A percentile compares a stretch with the other conserved stretches of the same genome.
Conservation (phyloP, 2,329 filamentous ascomycete genomes). For the Pseudogymnoascus sp. region DNA sequence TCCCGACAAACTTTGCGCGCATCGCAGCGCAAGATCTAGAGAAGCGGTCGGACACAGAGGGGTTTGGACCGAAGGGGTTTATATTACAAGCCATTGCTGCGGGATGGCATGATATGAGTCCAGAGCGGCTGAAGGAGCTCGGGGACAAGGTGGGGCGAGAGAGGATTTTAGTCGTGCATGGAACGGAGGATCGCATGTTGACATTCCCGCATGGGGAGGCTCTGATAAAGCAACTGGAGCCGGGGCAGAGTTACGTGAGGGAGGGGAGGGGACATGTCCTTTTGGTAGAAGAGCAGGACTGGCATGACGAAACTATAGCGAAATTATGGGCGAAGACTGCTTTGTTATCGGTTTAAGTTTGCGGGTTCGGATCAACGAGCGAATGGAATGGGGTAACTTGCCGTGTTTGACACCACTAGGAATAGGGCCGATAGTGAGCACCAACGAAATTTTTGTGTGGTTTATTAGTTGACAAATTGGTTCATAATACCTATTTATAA, state of each 20-base stretch:
- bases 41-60: conserved; percentile 54
- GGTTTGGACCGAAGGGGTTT: conserved; percentile 60
- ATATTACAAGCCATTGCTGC: conserved; percentile 70
- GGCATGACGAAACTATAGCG: conserved; percentile 54
- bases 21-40: conserved; percentile 71
- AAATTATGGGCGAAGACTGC: conserved; percentile 27
- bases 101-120: conserved; percentile 68
- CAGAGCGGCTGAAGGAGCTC: conserved; percentile 55
- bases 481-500: neutral
- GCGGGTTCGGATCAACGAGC: neutral
- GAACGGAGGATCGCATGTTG: conserved; percentile 70
- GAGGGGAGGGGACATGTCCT: conserved; percentile 69
- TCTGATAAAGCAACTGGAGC: conserved; percentile 55
- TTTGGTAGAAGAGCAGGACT: conserved; percentile 58
- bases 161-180: conserved; percentile 70
- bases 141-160: conserved; percentile 61
- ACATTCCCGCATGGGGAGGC: conserved; percentile 59
- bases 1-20: conserved; percentile 70
- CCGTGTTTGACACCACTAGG: neutral
- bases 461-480: neutral
- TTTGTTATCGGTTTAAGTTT: neutral
- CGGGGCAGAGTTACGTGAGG: conserved; percentile 52
- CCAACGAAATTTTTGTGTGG: neutral
- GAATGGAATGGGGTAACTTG: neutral
- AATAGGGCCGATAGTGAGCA: neutral